Evolutionary conservation across 2,329 filamentous ascomycete genomes (phyloP).

Genomic region (Lasiodiplodia theobromae): DNA sequence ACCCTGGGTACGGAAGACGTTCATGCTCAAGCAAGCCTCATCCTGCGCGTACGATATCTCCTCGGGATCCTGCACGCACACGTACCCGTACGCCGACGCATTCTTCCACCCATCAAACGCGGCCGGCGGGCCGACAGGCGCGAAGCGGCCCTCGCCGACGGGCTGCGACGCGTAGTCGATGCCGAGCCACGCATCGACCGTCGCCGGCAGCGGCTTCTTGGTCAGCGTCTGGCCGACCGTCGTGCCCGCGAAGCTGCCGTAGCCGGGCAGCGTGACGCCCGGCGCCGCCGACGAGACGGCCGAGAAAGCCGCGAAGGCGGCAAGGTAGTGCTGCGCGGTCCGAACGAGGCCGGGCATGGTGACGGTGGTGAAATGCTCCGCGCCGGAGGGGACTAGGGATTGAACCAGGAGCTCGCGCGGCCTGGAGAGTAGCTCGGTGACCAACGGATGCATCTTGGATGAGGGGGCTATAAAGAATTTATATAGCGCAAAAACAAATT

Average conservation of each 20-base stretch:
- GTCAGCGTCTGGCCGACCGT: constrained; percentile 46
- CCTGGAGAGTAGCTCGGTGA: not conserved
- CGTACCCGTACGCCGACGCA: constrained; percentile 36
- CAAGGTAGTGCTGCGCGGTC: constrained; percentile 8
- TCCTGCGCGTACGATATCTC: constrained; percentile 11
- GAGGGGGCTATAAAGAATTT: not conserved
- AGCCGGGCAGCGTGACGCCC: constrained; percentile 45
- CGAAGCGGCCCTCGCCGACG: constrained; percentile 51
- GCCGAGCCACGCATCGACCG: constrained; percentile 58
- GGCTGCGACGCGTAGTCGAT: constrained; percentile 56
- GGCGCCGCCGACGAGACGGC: constrained; percentile 6
- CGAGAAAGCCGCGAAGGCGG: constrained; percentile 10
- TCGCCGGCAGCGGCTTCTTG: constrained; percentile 41
- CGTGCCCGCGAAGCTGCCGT: constrained; percentile 52
- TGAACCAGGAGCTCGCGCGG: not conserved
- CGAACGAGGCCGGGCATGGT: constrained; percentile 3
- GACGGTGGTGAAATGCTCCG: not conserved
- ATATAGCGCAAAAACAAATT: not conserved
- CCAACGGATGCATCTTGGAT: not conserved
- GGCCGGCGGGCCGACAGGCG: constrained; percentile 49
- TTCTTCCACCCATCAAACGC: constrained; percentile 50
- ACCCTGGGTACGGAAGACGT: constrained; percentile 31
- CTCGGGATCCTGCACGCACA: constrained; percentile 25
- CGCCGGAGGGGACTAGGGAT: too few relatives aligned
- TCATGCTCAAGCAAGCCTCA: constrained; percentile 36